phyloP scores from a whole-genome alignment of 148 eudicot species.

The Amaranthus palmeri region DNA sequence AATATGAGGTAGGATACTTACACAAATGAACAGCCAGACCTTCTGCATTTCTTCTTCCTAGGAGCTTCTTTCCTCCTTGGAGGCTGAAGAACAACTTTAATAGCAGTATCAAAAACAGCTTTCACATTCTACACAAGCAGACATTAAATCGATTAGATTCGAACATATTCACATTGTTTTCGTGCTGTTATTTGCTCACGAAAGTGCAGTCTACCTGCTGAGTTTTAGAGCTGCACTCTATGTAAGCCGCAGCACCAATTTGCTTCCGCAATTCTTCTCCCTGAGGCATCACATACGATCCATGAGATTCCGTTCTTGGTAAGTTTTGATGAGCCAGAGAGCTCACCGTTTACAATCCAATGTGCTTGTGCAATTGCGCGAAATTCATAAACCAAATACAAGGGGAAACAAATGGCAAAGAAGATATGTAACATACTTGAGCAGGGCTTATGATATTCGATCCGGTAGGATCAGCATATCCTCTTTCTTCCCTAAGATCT shows the following conservation, averaged over 20 bases:
- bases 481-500: conserved; percentile 89
- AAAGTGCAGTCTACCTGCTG: conserved; percentile 62
- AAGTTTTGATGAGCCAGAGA: no score
- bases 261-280: conserved; percentile 97
- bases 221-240: conserved; percentile 98
- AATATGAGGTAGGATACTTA: conserved; percentile 46
- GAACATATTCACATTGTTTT: background rate
- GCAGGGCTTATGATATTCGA: conserved; percentile 60
- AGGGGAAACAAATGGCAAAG: background rate
- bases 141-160: background rate
- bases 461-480: conserved; percentile 75
- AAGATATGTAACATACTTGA: conserved; percentile 47
- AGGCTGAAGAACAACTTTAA: conserved; percentile 96
- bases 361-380: background rate
- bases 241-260: conserved; percentile 93
- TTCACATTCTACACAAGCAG: conserved; percentile 69
- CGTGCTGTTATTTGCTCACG: background rate
- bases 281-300: conserved; percentile 26
- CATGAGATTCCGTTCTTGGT: no score
- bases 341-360: background rate
- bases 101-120: conserved; percentile 79
- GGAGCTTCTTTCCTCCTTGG: conserved; percentile 74
- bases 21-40: conserved; percentile 76
- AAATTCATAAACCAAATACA: background rate
- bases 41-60: conserved; percentile 51